A percentile compares a stretch with the other conserved stretches of the same genome.
phyloP scores from a whole-genome alignment of 176 grass and related monocot genomes.

The Pharus latifolius region DNA sequence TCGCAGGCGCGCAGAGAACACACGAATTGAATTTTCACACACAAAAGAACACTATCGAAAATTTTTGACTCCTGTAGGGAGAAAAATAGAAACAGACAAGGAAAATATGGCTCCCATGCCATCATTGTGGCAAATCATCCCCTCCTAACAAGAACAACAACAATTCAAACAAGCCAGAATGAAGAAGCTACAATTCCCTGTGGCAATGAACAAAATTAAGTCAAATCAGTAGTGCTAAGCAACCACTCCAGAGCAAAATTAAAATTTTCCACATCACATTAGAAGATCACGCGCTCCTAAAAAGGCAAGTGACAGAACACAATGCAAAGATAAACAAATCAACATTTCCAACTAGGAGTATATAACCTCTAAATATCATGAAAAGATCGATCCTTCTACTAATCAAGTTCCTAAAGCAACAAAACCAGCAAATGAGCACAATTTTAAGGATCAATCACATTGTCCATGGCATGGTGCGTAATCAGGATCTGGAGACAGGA shows the following conservation, averaged over 20 bases:
- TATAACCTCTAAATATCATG: not conserved
- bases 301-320: not conserved
- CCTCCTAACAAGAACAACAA: not conserved
- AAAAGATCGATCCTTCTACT: not conserved
- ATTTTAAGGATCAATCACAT: too few relatives aligned
- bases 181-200: not conserved
- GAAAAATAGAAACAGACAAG: not conserved
- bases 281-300: not conserved
- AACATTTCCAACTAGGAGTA: not conserved
- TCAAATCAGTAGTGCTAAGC: not conserved
- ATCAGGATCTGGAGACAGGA: too few relatives aligned
- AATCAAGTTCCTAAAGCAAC: conserved; percentile 2
- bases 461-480: too few relatives aligned
- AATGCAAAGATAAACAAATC: not conserved
- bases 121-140: not conserved
- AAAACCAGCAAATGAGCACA: not conserved
- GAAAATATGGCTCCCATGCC: too few relatives aligned
- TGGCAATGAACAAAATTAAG: not conserved
- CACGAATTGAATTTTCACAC: not conserved
- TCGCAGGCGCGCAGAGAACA: not conserved
- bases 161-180: conserved; percentile 3
- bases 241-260: not conserved
- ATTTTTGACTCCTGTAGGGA: not conserved
- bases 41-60: not conserved
- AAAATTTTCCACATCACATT: not conserved